These are phyloP conservation scores for Globisporangium cylindrosporum DNA, from an alignment of 352 stramenopile species.

Conservation along the genomic window DNA sequence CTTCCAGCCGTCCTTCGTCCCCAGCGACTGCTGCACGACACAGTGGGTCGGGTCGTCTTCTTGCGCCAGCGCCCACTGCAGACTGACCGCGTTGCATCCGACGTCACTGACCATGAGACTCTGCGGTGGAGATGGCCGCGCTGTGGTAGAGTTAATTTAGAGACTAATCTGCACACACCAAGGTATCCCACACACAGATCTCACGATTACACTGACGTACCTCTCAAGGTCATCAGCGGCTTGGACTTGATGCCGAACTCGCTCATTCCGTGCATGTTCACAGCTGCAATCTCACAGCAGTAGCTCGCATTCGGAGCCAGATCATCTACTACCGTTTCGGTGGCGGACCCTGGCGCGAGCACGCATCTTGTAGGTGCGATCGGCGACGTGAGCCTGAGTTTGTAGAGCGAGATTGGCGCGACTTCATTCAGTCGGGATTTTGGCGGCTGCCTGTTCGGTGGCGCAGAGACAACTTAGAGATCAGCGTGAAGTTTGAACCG, in stretches of 20 bases:
- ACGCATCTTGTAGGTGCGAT: conserved; percentile 15
- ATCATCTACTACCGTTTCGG: conserved; percentile 24
- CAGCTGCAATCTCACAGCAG: conserved; percentile 37
- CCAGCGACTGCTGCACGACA: conserved; percentile 27
- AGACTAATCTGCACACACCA: background rate
- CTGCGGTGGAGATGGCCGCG: conserved; percentile 14
- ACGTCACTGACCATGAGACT: conserved; percentile 1
- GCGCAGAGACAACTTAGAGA: conserved; percentile 1
- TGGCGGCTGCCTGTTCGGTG: conserved; percentile 25
- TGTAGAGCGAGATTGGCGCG: conserved; percentile 64
- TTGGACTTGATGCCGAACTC: conserved; percentile 38
- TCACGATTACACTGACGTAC: background rate
- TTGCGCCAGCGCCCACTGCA: conserved; percentile 7
- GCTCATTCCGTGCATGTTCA: conserved; percentile 59
- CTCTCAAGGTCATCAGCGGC: conserved; percentile 27
- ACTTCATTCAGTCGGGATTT: conserved; percentile 37
- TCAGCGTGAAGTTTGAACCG: background rate
- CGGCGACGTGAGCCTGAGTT: conserved; percentile 32
- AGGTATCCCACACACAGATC: background rate
- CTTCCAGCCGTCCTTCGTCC: conserved; percentile 24
- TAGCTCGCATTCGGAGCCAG: conserved; percentile 46
- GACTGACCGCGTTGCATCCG: conserved; percentile 1
- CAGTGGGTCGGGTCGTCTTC: conserved; percentile 10
- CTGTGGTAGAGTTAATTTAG: conserved; percentile 15
- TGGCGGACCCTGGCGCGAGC: conserved; percentile 30